Base-by-base conservation (phyloP, 257 asterid species). In the Solanum microdontum region DNA sequence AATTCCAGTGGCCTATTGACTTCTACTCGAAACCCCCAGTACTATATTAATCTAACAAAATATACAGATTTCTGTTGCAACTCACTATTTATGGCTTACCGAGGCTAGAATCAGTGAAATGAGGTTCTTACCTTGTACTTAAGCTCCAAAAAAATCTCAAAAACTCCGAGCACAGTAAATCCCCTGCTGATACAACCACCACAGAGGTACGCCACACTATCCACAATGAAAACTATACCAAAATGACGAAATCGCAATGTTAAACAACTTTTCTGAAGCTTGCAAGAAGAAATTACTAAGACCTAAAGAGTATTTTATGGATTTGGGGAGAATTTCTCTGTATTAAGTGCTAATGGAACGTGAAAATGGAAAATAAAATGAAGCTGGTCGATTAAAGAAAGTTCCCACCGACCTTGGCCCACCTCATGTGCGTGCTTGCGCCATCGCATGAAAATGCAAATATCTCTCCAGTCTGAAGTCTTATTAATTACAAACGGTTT, bases 151-250 rank as follows among this genome's bases (percentile, higher is more conserved):
- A 45, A 12, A 1, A 12, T 0, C 55, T 45, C 55, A 45, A 45
- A 55, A 17, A 19, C n/a, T 17, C 10, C 4, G 1, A 15, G 0
- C 23, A 55, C 0, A 19, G 23, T 19, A 55, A 15, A 17, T 0
- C 64, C 64, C n/a, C 64, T 55, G 4, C n/a, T 55, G 8, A 17
- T 7, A 55, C n/a, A 55, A 55, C n/a, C 23, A 17, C 64, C n/a
- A 55, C 23, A 19, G 8, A 55, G 64, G n/a, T 55, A 55, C 1
- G 10, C 64, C 64, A 55, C 8, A 3, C 8, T 0, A 55, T 55
- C 9, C n/a, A 55, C 64, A 3, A 7, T 2, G 64, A 7, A 17
- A 55, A 55, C n/a, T 55, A 55, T 55, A 7, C 64, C 64, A 55
- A 55, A 55, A 6, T 55, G n/a, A 55, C 2, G 8, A 55, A 0